A percentile compares a stretch with the other conserved stretches of the same genome.
phyloP scores from a whole-genome alignment of 225 moss, liverwort and hornwort species.

The Pleurozium schreberi region DNA sequence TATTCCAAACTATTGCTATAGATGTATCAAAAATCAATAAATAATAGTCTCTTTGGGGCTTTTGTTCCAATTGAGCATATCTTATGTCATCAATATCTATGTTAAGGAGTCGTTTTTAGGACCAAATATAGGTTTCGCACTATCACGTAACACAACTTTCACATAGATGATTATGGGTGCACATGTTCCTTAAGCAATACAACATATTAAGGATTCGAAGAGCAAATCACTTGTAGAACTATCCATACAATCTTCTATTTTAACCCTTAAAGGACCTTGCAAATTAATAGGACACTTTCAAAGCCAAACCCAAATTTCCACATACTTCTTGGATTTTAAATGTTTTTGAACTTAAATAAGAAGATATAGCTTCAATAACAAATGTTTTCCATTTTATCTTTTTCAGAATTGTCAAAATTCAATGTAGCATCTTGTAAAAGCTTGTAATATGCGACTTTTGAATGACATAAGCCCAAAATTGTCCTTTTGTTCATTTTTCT shows the following conservation, averaged over 20 bases:
- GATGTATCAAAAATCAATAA: not conserved
- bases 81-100: too few species aligned
- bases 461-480: not conserved
- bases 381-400: not conserved
- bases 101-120: too few species aligned
- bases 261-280: not conserved
- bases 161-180: not conserved
- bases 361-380: not conserved
- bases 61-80: not conserved
- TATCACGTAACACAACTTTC: too few species aligned
- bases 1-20: not conserved
- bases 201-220: not conserved
- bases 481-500: not conserved
- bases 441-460: not conserved
- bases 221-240: not conserved
- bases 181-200: not conserved
- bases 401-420: not conserved
- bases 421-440: not conserved
- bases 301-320: not conserved
- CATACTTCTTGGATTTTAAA: not conserved
- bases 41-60: accelerated
- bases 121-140: not conserved
- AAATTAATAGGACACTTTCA: not conserved
- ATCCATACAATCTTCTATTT: not conserved
- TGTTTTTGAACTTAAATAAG: too few species aligned